Conservation (phyloP, 305 asterid species). For the Solanum hybrid region DNA sequence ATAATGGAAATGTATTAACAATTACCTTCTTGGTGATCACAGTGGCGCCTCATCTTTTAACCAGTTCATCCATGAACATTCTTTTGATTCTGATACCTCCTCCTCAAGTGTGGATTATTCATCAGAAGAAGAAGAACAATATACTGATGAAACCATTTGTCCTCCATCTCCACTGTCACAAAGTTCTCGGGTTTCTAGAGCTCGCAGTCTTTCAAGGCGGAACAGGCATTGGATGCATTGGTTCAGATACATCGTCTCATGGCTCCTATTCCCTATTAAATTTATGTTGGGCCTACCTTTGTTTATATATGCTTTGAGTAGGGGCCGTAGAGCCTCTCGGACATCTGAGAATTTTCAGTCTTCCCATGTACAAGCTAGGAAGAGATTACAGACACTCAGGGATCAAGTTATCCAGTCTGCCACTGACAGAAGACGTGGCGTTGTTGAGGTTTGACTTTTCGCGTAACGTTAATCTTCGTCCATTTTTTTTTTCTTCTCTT, state of each 20-base stretch:
- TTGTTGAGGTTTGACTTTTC: conserved; percentile 65
- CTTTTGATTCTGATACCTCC: conserved; percentile 73
- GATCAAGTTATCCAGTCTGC: conserved; percentile 77
- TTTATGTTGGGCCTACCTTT: conserved; percentile 55
- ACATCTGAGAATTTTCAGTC: conserved; percentile 34
- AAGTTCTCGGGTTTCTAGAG: conserved; percentile 65
- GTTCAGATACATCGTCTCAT: conserved; percentile 51
- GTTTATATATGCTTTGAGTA: conserved; percentile 38
- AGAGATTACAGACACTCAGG: conserved; percentile 55
- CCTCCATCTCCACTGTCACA: conserved; percentile 85
- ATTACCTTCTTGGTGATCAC: conserved; percentile 25
- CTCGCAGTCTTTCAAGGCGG: conserved; percentile 43
- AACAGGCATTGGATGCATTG: conserved; percentile 49
- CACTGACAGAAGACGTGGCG: conserved; percentile 92
- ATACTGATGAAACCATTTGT: conserved; percentile 39
- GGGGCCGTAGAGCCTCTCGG: conserved; percentile 20
- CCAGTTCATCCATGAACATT: conserved; percentile 74
- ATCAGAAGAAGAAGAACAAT: conserved; percentile 24
- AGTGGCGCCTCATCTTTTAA: conserved; percentile 96
- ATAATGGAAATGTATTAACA: not conserved
- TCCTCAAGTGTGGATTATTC: conserved; percentile 57
- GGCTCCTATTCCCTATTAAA: conserved; percentile 72
- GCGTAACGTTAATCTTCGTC: not conserved
- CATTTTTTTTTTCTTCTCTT: not conserved
- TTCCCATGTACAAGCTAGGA: conserved; percentile 39